phyloP scores from a whole-genome alignment of 1,284 basidiomycete species.

The Leccinum solheimii region DNA sequence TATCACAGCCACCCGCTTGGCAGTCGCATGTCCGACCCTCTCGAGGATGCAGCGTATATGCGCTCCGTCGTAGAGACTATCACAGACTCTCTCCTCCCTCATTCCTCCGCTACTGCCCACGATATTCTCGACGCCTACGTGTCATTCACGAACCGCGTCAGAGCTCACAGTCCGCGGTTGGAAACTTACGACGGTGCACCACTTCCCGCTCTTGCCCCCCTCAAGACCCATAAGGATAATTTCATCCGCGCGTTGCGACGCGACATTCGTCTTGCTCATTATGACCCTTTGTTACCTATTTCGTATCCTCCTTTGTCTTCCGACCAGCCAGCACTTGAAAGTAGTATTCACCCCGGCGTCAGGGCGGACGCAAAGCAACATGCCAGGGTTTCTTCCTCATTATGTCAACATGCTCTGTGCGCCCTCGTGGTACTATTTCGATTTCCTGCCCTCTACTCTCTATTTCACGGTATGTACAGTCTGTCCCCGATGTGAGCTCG shows the following conservation, averaged over 20 bases:
- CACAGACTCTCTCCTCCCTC: constrained; percentile 42
- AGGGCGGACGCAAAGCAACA: constrained; percentile 40
- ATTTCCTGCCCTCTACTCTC: constrained; percentile 42
- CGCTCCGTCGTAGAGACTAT: constrained; percentile 49
- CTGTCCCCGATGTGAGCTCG: constrained; percentile 13
- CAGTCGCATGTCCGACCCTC: constrained; percentile 6
- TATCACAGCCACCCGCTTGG: not conserved
- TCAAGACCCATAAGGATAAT: constrained; percentile 30
- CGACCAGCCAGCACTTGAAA: constrained; percentile 11
- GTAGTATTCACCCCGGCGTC: constrained; percentile 11
- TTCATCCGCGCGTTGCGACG: constrained; percentile 46
- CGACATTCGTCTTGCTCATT: constrained; percentile 46
- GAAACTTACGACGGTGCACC: constrained; percentile 13
- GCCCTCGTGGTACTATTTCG: constrained; percentile 49
- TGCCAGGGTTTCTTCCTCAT: constrained; percentile 40
- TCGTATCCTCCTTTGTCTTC: constrained; percentile 12
- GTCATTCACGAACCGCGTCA: constrained; percentile 47
- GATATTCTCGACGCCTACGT: constrained; percentile 61
- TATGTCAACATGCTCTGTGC: constrained; percentile 54
- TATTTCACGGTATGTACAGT: constrained; percentile 53
- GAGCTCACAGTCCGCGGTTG: constrained; percentile 35
- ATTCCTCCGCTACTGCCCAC: constrained; percentile 41
- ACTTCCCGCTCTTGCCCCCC: constrained; percentile 35
- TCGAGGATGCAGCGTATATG: constrained; percentile 35
- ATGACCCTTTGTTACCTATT: constrained; percentile 35